phyloP scores from a whole-genome alignment of 2,329 filamentous ascomycete genomes.

The Claviceps spartinae region DNA sequence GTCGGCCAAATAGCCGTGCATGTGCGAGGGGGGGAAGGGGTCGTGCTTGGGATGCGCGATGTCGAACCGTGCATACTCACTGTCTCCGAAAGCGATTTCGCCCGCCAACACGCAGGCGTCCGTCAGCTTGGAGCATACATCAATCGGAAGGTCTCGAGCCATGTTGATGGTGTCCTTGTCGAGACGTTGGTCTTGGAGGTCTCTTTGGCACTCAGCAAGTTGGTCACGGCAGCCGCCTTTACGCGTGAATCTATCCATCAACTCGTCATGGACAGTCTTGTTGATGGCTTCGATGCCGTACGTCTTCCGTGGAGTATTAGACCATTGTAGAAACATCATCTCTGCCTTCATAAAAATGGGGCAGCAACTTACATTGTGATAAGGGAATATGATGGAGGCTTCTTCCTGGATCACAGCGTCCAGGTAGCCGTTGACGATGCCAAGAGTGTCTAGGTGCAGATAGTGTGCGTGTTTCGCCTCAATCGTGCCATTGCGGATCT shows the following conservation, averaged over 20 bases:
- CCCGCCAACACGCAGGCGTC: conserved; percentile 39
- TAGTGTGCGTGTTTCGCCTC: conserved; percentile 31
- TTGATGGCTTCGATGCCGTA: conserved; percentile 49
- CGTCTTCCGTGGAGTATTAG: conserved; percentile 9
- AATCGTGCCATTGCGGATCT: conserved; percentile 18
- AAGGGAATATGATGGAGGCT: conserved; percentile 41
- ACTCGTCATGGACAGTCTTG: conserved; percentile 22
- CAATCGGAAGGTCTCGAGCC: conserved; percentile 14
- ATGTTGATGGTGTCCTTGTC: conserved; percentile 32
- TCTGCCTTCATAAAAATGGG: neutral
- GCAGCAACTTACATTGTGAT: conserved; percentile 38
- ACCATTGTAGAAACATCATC: neutral
- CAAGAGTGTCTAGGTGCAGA: conserved; percentile 44
- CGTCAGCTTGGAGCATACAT: conserved; percentile 30
- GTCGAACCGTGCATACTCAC: conserved; percentile 43
- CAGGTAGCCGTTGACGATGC: conserved; percentile 57
- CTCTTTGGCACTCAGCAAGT: conserved; percentile 35
- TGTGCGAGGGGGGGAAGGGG: conserved; percentile 51
- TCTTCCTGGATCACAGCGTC: conserved; percentile 48
- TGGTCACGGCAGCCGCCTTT: conserved; percentile 37
- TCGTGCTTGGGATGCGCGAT: conserved; percentile 42
- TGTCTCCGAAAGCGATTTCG: conserved; percentile 38
- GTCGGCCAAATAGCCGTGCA: conserved; percentile 48
- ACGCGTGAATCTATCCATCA: conserved; percentile 17
- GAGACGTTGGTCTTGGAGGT: conserved; percentile 29